These are phyloP conservation scores for Senna tora DNA, from an alignment of 306 rosid species.

Conservation along the genomic window DNA sequence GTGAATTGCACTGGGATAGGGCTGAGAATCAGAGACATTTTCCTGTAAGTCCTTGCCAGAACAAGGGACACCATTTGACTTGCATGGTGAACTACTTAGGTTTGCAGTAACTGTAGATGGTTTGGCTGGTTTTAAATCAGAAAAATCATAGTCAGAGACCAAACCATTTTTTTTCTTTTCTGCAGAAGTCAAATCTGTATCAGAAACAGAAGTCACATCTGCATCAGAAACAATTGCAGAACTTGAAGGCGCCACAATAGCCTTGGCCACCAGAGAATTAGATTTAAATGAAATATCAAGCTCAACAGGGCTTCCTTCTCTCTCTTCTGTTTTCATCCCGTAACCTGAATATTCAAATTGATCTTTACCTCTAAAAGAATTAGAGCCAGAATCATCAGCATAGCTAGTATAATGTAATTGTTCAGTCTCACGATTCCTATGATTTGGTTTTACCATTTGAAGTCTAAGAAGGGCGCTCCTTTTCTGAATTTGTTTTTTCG, in stretches of 20 bases:
- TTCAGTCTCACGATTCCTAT: conserved; percentile 62
- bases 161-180: conserved; percentile 34
- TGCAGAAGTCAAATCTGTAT: conserved; percentile 31
- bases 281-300: conserved; percentile 87
- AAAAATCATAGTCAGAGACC: conserved; percentile 30
- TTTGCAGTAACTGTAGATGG: conserved; percentile 33
- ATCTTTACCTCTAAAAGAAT: conserved; percentile 59
- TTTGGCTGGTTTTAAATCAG: conserved; percentile 36
- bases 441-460: conserved; percentile 60
- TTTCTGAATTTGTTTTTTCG: conserved; percentile 86
- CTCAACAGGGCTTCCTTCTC: conserved; percentile 70
- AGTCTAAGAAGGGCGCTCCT: conserved; percentile 91
- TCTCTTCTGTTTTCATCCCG: conserved; percentile 53
- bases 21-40: conserved; percentile 43
- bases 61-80: conserved; percentile 32
- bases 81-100: conserved; percentile 32
- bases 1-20: conserved; percentile 29
- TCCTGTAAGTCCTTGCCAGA: conserved; percentile 41
- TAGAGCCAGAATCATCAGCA: conserved; percentile 49
- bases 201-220: conserved; percentile 29
- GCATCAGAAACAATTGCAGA: conserved; percentile 41
- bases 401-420: conserved; percentile 52
- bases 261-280: conserved; percentile 87
- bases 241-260: conserved; percentile 54
- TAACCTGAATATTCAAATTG: conserved; percentile 47